A percentile compares a stretch with the other conserved stretches of the same genome.
phyloP scores from a whole-genome alignment of 768 basidiomycete genomes.

The Amanita phalloides region DNA sequence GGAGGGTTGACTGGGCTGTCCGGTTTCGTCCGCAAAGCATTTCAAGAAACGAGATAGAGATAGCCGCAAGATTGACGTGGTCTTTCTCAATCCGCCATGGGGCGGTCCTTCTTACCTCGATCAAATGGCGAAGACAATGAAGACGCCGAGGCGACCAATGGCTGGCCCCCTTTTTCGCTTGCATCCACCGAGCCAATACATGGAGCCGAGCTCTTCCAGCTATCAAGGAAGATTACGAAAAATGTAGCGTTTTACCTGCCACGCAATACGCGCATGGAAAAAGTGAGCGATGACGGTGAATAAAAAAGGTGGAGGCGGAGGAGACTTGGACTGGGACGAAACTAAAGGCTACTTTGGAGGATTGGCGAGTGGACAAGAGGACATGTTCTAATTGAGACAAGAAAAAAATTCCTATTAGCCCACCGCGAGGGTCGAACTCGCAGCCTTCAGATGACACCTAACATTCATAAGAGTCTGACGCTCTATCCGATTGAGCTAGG shows the following conservation, averaged over 20 bases:
- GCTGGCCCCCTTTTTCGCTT: slow-evolving; percentile 49
- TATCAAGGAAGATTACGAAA: slow-evolving; percentile 59
- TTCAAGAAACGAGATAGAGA: slow-evolving; percentile 13
- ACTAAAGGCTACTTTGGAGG: slow-evolving; percentile 96
- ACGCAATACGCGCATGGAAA: slow-evolving; percentile 63
- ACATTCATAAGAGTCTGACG: slow-evolving; percentile 21
- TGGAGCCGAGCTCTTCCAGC: slow-evolving; percentile 71
- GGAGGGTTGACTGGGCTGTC: slow-evolving; percentile 31
- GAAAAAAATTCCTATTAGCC: slow-evolving; percentile 28
- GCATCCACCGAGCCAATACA: slow-evolving; percentile 67
- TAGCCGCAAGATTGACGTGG: too few relatives aligned
- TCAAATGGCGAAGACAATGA: neutral
- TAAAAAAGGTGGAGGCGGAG: slow-evolving; percentile 77
- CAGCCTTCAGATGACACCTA: slow-evolving; percentile 55
- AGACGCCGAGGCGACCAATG: slow-evolving; percentile 17
- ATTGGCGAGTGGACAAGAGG: slow-evolving; percentile 23
- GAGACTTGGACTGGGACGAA: slow-evolving; percentile 96
- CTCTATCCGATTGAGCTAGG: slow-evolving; percentile 60
- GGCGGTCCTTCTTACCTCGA: too few relatives aligned
- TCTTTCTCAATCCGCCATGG: too few relatives aligned
- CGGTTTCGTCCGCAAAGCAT: slow-evolving; percentile 29
- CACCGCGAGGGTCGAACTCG: slow-evolving; percentile 81
- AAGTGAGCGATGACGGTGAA: slow-evolving; percentile 37
- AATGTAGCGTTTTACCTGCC: slow-evolving; percentile 91
- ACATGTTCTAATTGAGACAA: too few relatives aligned